Conservation (phyloP, 768 basidiomycete genomes). For the Lepiota subincarnata region DNA sequence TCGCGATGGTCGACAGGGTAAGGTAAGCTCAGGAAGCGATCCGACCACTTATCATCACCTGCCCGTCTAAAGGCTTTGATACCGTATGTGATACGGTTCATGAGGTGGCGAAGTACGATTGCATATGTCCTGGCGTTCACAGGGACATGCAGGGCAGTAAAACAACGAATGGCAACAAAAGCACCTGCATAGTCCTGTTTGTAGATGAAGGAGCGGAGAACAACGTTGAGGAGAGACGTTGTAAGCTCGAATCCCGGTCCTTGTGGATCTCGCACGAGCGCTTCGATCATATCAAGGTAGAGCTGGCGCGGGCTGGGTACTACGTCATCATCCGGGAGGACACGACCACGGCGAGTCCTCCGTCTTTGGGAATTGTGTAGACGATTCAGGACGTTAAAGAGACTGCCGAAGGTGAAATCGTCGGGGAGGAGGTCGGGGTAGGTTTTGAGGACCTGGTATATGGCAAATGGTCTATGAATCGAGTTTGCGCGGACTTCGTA, state of each 20-base stretch:
- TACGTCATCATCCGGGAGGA: not conserved
- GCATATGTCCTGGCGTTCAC: slow-evolving; percentile 36
- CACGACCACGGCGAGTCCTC: not conserved
- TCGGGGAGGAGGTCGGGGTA: not conserved
- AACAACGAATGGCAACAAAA: slow-evolving; percentile 32
- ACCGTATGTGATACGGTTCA: slow-evolving; percentile 25
- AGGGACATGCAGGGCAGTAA: slow-evolving; percentile 23
- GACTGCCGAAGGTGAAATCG: slow-evolving; percentile 3
- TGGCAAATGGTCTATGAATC: slow-evolving; percentile 4
- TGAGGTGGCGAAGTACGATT: slow-evolving; percentile 34
- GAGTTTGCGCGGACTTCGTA: slow-evolving; percentile 7
- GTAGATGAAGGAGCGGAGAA: slow-evolving; percentile 41
- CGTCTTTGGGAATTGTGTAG: slow-evolving; percentile 3
- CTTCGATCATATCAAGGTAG: slow-evolving; percentile 41
- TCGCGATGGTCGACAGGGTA: slow-evolving; percentile 1
- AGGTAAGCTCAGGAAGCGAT: slow-evolving; percentile 23
- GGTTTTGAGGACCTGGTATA: slow-evolving; percentile 5
- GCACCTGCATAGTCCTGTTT: slow-evolving; percentile 46
- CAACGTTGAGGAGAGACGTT: slow-evolving; percentile 34
- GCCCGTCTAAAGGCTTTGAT: slow-evolving; percentile 11
- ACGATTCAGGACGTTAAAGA: slow-evolving; percentile 8
- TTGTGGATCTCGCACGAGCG: slow-evolving; percentile 14
- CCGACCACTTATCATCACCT: slow-evolving; percentile 20
- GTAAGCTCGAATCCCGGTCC: slow-evolving; percentile 22
- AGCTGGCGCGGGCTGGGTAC: slow-evolving; percentile 32